Evolutionary conservation across 495 filamentous ascomycete species (phyloP), one percentile per base, ranked within the genome.

Genomic region (Penicillium pulvis): DNA sequence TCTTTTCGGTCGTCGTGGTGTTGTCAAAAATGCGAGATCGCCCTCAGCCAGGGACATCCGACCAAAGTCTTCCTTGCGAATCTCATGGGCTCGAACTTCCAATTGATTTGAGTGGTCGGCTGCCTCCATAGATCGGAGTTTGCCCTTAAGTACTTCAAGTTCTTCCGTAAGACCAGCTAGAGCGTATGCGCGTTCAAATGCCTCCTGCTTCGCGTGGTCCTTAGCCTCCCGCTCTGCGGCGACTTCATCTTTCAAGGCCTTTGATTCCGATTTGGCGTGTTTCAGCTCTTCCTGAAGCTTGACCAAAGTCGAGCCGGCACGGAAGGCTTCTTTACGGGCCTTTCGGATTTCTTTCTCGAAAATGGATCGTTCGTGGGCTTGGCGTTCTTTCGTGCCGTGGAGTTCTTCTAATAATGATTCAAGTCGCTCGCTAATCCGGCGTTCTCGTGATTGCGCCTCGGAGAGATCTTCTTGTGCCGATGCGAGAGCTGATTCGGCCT

Each of bases 321-420:
- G 93, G 76, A 91, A 95, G 0, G 87, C 87, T 63, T 94, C 91
- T 71, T 93, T 95, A 31, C 89, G 79, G n/a, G 87, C 84, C 48
- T 88, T 85, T 46, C 89, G 78, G 36, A 93, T 86, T 68, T 95
- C 91, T 64, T 94, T 95, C 71, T 95, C 90, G 76, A 89, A 93
- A 26, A 92, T 72, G 23, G 84, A 68, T 68, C 88, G 80, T 55
- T 90, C 87, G 66, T 91, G 86, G 16, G 81, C 83, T 62, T 90
- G 83, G 14, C 87, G 87, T 66, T 93, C 89, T 75, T 93, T 92
- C 16, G 82, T 77, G 20, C 83, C 79, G 33, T 88, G 86, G 44
- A 90, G 81, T 64, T 90, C 90, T 72, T 93, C 91, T 80, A 92
- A 85, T 12, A 92, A 77, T 43, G 81, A 84, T 65, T 95, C 91